Base-by-base conservation (phyloP, 768 basidiomycete genomes). In the Tylopilus sp. region DNA sequence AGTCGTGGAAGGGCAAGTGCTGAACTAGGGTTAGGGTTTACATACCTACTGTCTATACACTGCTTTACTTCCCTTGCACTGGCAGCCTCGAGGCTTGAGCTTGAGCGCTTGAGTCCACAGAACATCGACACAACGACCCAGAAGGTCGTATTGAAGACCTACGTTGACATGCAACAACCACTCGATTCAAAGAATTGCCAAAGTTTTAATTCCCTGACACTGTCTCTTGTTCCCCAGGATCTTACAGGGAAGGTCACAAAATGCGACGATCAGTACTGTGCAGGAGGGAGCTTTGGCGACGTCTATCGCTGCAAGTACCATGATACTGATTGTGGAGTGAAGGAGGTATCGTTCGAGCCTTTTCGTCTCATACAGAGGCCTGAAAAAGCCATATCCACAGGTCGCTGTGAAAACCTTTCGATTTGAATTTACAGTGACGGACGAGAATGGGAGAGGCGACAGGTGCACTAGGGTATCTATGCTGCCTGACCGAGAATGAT, bases 1-100 rank as follows among this genome's bases (percentile, higher is more conserved):
- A n/a, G n/a, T n/a, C n/a, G n/a, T n/a, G 17, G 17, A 31, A 6
- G n/a, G 36, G 3, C 7, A 18, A 18, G 10, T 18, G 36, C n/a
- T 12, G 10, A 6, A 3, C 13, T 60, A 57, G 48, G 58, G 58
- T 60, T 60, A 57, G 47, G 57, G 45, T 41, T 52, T 22, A 12
- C 4, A 17, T n/a, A n/a, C n/a, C n/a, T n/a, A n/a, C n/a, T n/a
- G n/a, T n/a, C n/a, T n/a, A n/a, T n/a, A n/a, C n/a, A n/a, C n/a
- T n/a, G n/a, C n/a, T n/a, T n/a, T n/a, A n/a, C n/a, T n/a, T n/a
- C n/a, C n/a, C n/a, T n/a, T n/a, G n/a, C n/a, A n/a, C 18, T 18
- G 28, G 28, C 28, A 28, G 10, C 28, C 6, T 28, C 28, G 6
- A 28, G 28, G 10, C 28, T n/a, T n/a, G n/a, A n/a, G n/a, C n/a